These are phyloP conservation scores for Fusarium piperis DNA, from an alignment of 2,329 filamentous ascomycete species.

Conservation along the genomic window DNA sequence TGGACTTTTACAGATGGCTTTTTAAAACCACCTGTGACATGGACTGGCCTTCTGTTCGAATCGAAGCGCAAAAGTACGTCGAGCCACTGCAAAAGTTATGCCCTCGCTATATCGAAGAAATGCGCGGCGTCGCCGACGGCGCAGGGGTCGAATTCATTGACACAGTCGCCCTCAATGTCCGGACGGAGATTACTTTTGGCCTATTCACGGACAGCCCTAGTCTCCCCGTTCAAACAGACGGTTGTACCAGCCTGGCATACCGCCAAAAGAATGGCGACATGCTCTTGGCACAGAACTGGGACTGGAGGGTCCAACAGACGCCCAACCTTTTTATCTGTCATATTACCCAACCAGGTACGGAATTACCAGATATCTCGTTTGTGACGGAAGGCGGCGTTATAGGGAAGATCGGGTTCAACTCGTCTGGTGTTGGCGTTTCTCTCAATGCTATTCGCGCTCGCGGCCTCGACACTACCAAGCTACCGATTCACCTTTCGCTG, in stretches of 20 bases:
- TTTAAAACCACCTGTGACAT: conserved; percentile 31
- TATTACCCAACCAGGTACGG: conserved; percentile 51
- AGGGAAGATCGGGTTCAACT: conserved; percentile 74
- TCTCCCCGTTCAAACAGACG: conserved; percentile 52
- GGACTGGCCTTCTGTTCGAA: conserved; percentile 20
- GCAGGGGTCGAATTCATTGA: conserved; percentile 56
- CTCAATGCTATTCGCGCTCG: conserved; percentile 70
- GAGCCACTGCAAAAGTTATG: conserved; percentile 9
- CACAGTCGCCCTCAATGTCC: conserved; percentile 64
- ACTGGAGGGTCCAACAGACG: conserved; percentile 64
- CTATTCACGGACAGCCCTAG: conserved; percentile 50
- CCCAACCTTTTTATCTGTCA: conserved; percentile 59
- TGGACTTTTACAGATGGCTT: conserved; percentile 24
- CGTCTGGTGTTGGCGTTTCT: conserved; percentile 64
- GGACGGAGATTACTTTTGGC: conserved; percentile 54
- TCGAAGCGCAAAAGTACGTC: conserved; percentile 25
- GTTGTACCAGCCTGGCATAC: conserved; percentile 64
- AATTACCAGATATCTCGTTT: conserved; percentile 60
- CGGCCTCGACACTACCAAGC: conserved; percentile 57
- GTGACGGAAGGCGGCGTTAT: conserved; percentile 69
- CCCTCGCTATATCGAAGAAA: conserved; percentile 46
- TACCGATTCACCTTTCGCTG: conserved; percentile 71
- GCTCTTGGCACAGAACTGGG: conserved; percentile 68
- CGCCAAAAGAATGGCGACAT: conserved; percentile 38
- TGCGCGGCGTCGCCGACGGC: conserved; percentile 63